Percentiles rank a stretch among this genome's conserved stretches.
Evolutionary conservation across 1,139 yeast species (phyloP).

Genomic region (Sugiyamaella grinbergsii): DNA sequence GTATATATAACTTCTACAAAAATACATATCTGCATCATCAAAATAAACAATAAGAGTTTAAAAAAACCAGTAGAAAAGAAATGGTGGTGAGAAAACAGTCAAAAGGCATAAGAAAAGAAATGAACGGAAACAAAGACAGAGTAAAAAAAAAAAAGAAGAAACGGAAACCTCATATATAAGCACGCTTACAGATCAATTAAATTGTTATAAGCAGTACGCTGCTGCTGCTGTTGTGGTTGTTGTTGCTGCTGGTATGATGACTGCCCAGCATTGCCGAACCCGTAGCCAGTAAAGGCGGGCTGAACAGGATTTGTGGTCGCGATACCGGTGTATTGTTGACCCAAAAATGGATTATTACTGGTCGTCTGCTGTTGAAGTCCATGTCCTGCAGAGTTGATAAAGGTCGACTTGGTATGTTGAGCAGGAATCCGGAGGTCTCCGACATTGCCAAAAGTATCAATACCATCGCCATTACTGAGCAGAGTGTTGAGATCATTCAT

Average conservation of each 20-base stretch:
- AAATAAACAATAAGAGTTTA: too few relatives aligned
- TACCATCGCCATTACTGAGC: constrained; percentile 84
- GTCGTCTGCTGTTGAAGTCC: constrained; percentile 47
- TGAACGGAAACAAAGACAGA: not conserved
- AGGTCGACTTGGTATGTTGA: constrained; percentile 83
- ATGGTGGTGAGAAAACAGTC: too few relatives aligned
- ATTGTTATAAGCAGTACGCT: constrained; percentile 28
- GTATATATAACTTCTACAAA: constrained; percentile 14
- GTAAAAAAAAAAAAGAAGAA: not conserved
- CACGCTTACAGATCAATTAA: constrained; percentile 37
- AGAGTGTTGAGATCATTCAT: constrained; percentile 68
- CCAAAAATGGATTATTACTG: constrained; percentile 72
- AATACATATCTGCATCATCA: constrained; percentile 18
- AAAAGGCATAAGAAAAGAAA: not conserved
- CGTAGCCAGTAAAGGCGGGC: constrained; percentile 85
- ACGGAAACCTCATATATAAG: not conserved
- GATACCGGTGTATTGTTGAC: constrained; percentile 74
- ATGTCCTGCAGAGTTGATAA: constrained; percentile 83
- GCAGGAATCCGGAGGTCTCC: constrained; percentile 91
- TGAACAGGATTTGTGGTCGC: constrained; percentile 57
- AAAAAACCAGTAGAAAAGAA: too few relatives aligned
- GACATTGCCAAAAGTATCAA: constrained; percentile 94
- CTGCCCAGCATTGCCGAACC: constrained; percentile 73
- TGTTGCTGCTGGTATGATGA: constrained; percentile 41
- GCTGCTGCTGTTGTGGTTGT: constrained; percentile 30